Evolutionary conservation across 352 stramenopile species (phyloP), one percentile per base, ranked within the genome.

Genomic region (Phytophthora lateralis): DNA sequence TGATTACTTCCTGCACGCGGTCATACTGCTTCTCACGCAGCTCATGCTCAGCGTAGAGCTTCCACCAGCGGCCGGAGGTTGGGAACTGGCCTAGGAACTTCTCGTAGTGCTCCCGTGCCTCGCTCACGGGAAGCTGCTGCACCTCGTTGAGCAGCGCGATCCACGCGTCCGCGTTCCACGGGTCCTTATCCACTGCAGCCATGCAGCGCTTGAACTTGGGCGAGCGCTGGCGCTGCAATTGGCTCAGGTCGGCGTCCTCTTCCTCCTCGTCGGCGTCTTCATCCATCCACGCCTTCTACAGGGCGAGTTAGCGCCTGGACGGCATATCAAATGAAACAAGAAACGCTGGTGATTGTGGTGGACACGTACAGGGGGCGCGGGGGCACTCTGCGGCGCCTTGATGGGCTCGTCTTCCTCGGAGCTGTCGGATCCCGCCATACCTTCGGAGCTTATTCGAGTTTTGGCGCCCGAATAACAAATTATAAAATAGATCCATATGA

Each of bases 321-420:
- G 24, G 47, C 49, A 18, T 41, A 65, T 41, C 21, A 43, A 15
- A 43, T 12, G 17, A 61, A 8, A 44, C 46, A 10, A 12, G 6
- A 51, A n/a, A 48, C 20, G 1, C 1, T 42, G 42, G 0, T 32
- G 34, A 47, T 44, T 14, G 12, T 15, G 7, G 27, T 30, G 14
- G 12, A 2, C 4, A n/a, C 39, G 15, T 69, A 75, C 67, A 21
- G 51, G 52, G 6, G 69, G 20, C 15, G 39, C 39, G 0, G 51
- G 55, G 26, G 34, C 37, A 10, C 41, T 24, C 46, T 39, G 39
- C 26, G 69, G 55, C 39, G 68, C 41, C 39, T 60, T 64, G 32
- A 95, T 92, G 49, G 80, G 86, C 80, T 95, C 86, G 72, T 93
- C 84, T 65, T 95, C 86, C 52, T 95, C 86, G 17, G 86, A 93